Base-by-base conservation (phyloP, 2,329 filamentous ascomycete genomes). In the Ceratocystis harringtonii region DNA sequence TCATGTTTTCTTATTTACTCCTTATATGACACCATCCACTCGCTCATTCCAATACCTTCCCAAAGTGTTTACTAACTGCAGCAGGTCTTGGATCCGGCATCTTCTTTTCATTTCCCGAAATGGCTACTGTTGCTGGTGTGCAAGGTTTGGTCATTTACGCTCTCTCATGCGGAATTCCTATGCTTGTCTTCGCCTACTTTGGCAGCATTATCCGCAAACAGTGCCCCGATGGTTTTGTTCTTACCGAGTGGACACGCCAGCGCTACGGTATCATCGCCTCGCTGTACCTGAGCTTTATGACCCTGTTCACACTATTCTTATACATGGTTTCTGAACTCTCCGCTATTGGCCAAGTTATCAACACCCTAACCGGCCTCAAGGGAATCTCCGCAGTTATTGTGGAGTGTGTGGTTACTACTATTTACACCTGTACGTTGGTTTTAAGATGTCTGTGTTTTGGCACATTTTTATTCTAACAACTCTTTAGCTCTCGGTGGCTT, bases 271-370 rank as follows among this genome's bases (percentile, higher is more conserved):
- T 80, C 2, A 72, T 85, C 43, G 80, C 87, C 5, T 86, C 86
- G 64, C 76, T 92, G 45, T 92, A 89, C 72, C 78, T 94, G 68
- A 90, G 88, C 73, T 81, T 88, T 70, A 79, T 92, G 77, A 91
- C 88, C 57, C 79, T 92, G 62, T 84, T 91, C 62, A 92, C 89
- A 1, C 80, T 94, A 70, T 94, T 92, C 73, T 74, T 94, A 63
- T 94, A 92, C 79, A 92, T 94, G 89, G 85, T 92, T 30, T 84
- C 88, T 22, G 89, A 94, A 77, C 80, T 94, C 55, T 92, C 88
- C 7, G 88, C 89, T 12, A 78, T 94, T 32, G 88, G 90, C 63
- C 89, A 92, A 74, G 89, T 92, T 48, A 80, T 92, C 70, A 86
- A 76, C 67, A 81, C 86, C 7, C 75, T 94, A 70, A 92, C 89